phyloP scores from a whole-genome alignment of 192 early-diverging fungal species.

The Coemansia reversa region DNA sequence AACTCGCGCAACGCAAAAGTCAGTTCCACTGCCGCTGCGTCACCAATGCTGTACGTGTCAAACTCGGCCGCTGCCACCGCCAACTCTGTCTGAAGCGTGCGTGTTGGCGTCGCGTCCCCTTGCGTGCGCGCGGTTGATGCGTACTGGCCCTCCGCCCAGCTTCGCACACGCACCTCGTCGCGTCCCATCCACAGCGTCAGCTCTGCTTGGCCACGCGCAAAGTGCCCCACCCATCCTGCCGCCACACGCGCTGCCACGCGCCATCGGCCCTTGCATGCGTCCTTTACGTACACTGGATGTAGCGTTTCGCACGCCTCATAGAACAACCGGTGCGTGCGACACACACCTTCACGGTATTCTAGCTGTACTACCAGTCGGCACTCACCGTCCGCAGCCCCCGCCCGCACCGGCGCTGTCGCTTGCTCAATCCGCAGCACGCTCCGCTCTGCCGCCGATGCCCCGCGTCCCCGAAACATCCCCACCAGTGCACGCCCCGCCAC shows the following conservation, averaged over 20 bases:
- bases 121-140: slow-evolving; percentile 14
- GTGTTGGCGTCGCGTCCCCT: slow-evolving; percentile 23
- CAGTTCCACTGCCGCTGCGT: slow-evolving; percentile 35
- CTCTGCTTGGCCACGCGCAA: slow-evolving; percentile 48
- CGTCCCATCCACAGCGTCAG: slow-evolving; percentile 43
- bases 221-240: slow-evolving; percentile 48
- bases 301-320: slow-evolving; percentile 52
- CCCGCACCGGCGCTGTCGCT: slow-evolving; percentile 10
- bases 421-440: slow-evolving; percentile 48
- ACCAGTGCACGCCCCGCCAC: slow-evolving; percentile 46
- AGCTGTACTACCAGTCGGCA: slow-evolving; percentile 48
- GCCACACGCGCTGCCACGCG: slow-evolving; percentile 43
- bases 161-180: slow-evolving; percentile 30
- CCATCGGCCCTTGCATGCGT: slow-evolving; percentile 47
- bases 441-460: slow-evolving; percentile 20
- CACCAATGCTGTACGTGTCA: slow-evolving; percentile 37
- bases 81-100: slow-evolving; percentile 45
- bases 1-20: slow-evolving; percentile 53
- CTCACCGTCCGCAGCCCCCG: slow-evolving; percentile 13
- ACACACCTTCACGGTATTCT: slow-evolving; percentile 46
- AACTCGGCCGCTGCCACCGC: slow-evolving; percentile 46
- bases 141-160: slow-evolving; percentile 44
- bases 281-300: slow-evolving; percentile 36
- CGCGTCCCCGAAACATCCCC: slow-evolving; percentile 43
- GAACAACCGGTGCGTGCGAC: slow-evolving; percentile 49